phyloP scores from a whole-genome alignment of 441 rosid species.

The Dalechampia spathulata region DNA sequence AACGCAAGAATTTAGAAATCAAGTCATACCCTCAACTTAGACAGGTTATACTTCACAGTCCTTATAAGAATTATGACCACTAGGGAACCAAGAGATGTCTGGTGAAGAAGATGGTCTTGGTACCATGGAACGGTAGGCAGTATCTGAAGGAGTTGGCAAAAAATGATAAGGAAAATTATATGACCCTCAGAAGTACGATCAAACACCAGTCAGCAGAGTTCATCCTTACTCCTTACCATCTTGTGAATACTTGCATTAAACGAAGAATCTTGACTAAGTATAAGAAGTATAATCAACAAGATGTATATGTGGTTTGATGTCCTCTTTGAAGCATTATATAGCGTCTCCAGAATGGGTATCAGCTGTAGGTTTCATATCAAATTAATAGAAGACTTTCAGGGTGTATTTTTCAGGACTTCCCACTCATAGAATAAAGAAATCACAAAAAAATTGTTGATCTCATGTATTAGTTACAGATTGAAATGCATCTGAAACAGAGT shows the following conservation, averaged over 20 bases:
- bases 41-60: slow-evolving; percentile 93
- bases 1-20: slow-evolving; percentile 1
- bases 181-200: slow-evolving; percentile 6
- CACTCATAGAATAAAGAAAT: slow-evolving; percentile 5
- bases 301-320: slow-evolving; percentile 96
- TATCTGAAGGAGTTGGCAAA: slow-evolving; percentile 36
- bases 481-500: no score
- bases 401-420: slow-evolving; percentile 1
- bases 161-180: slow-evolving; percentile 8
- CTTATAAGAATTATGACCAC: slow-evolving; percentile 90
- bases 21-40: slow-evolving; percentile 89
- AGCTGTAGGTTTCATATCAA: slow-evolving; percentile 41
- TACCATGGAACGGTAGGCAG: slow-evolving; percentile 94
- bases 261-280: slow-evolving; percentile 96
- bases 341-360: slow-evolving; percentile 90
- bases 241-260: slow-evolving; percentile 94
- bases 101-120: slow-evolving; percentile 93
- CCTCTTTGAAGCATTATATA: slow-evolving; percentile 81
- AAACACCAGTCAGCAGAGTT: slow-evolving; percentile 1
- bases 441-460: background rate
- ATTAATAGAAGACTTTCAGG: slow-evolving; percentile 16
- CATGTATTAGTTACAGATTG: background rate
- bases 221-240: slow-evolving; percentile 63
- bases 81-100: slow-evolving; percentile 94
- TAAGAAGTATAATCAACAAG: slow-evolving; percentile 94